These are phyloP conservation scores for Lecanosticta acicola DNA, from an alignment of 2,329 filamentous ascomycete species.

Conservation along the genomic window DNA sequence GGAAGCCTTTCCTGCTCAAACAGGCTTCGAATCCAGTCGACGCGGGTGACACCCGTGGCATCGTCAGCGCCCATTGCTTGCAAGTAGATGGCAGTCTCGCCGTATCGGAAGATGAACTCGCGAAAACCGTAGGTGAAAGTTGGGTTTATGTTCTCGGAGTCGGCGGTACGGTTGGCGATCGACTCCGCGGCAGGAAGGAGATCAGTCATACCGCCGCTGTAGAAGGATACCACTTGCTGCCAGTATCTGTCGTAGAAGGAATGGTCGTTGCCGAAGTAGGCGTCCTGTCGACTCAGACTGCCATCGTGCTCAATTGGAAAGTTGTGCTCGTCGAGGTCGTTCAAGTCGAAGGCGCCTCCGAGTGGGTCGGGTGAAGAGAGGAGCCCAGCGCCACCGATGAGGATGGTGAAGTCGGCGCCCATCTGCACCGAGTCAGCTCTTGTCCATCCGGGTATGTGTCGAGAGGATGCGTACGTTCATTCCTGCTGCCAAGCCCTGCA, in stretches of 20 bases:
- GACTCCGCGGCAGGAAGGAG: slow-evolving; percentile 28
- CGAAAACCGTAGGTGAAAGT: slow-evolving; percentile 32
- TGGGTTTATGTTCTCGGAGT: slow-evolving; percentile 27
- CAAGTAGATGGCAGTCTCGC: slow-evolving; percentile 37
- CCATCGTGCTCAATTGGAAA: slow-evolving; percentile 36
- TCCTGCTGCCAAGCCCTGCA: slow-evolving; percentile 24
- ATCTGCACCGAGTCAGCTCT: slow-evolving; percentile 12
- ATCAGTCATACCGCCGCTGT: slow-evolving; percentile 22
- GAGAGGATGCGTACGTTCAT: slow-evolving; percentile 9
- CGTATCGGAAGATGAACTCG: slow-evolving; percentile 33
- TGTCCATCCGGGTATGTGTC: background rate
- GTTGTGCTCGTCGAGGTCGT: slow-evolving; percentile 27
- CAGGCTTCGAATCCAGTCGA: slow-evolving; percentile 33
- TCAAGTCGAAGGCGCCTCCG: slow-evolving; percentile 23
- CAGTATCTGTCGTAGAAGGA: slow-evolving; percentile 33
- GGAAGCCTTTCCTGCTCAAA: slow-evolving; percentile 37
- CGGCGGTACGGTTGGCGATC: slow-evolving; percentile 29
- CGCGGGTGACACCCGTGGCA: slow-evolving; percentile 28
- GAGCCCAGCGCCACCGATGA: slow-evolving; percentile 26
- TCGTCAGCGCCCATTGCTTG: slow-evolving; percentile 33
- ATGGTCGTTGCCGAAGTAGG: slow-evolving; percentile 32
- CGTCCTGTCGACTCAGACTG: slow-evolving; percentile 30
- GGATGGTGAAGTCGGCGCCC: slow-evolving; percentile 26
- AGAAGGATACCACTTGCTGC: slow-evolving; percentile 27
- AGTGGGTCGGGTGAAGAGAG: slow-evolving; percentile 19